Base-by-base conservation (phyloP, 2,329 filamentous ascomycete genomes). In the Aphanoascus verrucosus region DNA sequence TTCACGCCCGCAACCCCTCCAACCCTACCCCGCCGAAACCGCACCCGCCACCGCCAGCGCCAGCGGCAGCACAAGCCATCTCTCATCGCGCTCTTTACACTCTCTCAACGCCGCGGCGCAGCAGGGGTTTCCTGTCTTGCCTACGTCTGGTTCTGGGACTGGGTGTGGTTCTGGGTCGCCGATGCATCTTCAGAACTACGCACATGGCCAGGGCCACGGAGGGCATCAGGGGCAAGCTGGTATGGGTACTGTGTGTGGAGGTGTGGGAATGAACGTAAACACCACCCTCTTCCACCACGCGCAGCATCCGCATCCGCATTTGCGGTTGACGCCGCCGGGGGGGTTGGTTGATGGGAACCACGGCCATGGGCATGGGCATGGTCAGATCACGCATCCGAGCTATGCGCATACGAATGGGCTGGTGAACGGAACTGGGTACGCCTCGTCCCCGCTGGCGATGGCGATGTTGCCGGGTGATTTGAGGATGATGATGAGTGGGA, bases 21-120 rank as follows among this genome's bases (percentile, higher is more conserved):
- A 69, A 49, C 64, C 69, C 12, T 71, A 68, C 69, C 58, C 67
- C 32, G 62, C 64, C 8, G 57, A 69, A 49, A 67, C 68, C 1
- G 61, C 70, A 1, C 69, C 68, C 1, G 65, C 68, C 0, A 70
- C 69, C 60, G 69, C 63, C 53, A 61, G 65, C 11, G 57, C 65
- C 14, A 53, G 0, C 54, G 63, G 17, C 65, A 70, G 47, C n/a
- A n/a, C n/a, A n/a, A n/a, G n/a, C n/a, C n/a, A n/a, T n/a, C n/a
- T n/a, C n/a, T n/a, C n/a, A n/a, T n/a, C n/a, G n/a, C n/a, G n/a
- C n/a, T n/a, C n/a, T n/a, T n/a, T n/a, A n/a, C n/a, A n/a, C n/a
- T n/a, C n/a, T n/a, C 70, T 69, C 60, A 70, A 63, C 52, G 61
- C 66, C 9, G 57, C 65, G 14, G 54, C 66, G 0, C 54, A 63